Conservation (phyloP, 2,329 filamentous ascomycete genomes). For the Erysiphe pulchra region DNA sequence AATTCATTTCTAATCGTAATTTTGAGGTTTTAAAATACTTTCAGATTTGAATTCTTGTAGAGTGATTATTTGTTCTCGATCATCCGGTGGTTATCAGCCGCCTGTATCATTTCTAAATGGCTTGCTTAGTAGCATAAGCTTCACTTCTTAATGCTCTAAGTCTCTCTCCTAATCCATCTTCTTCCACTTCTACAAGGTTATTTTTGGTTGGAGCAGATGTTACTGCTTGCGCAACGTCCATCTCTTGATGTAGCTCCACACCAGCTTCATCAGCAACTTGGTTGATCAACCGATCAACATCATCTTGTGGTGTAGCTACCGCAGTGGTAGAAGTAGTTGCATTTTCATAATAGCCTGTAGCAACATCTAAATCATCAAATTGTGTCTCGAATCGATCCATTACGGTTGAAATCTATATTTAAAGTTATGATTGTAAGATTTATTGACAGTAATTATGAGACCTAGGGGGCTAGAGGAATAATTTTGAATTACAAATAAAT, state of each 20-base stretch:
- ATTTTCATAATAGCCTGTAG: slow-evolving; percentile 41
- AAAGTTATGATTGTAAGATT: no score
- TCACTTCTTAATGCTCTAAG: slow-evolving; percentile 22
- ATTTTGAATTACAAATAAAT: background rate
- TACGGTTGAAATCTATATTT: slow-evolving; percentile 28
- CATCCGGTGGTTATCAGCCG: no score
- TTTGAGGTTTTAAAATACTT: no score
- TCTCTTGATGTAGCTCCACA: slow-evolving; percentile 54
- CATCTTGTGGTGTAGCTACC: slow-evolving; percentile 51
- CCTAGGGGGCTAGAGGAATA: no score
- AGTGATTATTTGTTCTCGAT: no score
- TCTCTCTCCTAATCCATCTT: slow-evolving; percentile 42
- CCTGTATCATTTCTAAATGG: no score
- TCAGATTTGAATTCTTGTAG: no score
- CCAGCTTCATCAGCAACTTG: slow-evolving; percentile 76
- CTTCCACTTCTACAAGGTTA: slow-evolving; percentile 51
- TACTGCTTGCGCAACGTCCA: slow-evolving; percentile 30
- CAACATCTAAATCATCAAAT: slow-evolving; percentile 24
- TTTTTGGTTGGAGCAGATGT: slow-evolving; percentile 29
- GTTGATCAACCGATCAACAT: slow-evolving; percentile 62
- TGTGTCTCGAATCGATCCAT: slow-evolving; percentile 39
- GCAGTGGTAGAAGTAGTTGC: slow-evolving; percentile 58
- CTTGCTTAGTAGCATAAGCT: no score
- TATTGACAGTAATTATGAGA: no score
- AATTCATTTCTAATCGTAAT: no score